Base-by-base conservation (phyloP, 352 stramenopile genomes). In the Bremia lactucae region DNA sequence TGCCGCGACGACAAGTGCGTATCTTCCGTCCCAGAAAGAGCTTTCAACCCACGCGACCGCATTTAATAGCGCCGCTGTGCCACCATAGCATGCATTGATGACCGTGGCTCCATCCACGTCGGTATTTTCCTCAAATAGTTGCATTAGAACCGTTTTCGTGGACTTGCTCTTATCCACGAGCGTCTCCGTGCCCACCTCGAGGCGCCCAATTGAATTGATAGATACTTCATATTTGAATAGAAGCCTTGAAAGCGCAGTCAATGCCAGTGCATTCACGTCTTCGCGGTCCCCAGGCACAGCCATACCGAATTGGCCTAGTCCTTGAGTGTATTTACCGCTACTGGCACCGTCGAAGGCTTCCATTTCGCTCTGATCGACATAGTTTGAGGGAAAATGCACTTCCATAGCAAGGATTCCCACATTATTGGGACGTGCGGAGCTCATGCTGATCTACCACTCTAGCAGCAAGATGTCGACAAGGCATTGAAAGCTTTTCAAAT, bases 61-160 rank as follows among this genome's bases (percentile, higher is more conserved):
- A 62, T 98, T 98, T n/a, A 98, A 69, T 18, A 99, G 66, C 20
- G 96, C 95, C 1, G 94, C 87, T 1, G 95, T 98, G 28, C 92
- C 95, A 20, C 96, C 96, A 61, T 98, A 99, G 70, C 95, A 98
- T 2, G 95, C 96, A 65, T 98, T 99, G 39, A 98, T 66, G 35
- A 89, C 82, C 0, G 91, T 97, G 10, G 94, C 94, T 36, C 96
- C 85, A 28, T 90, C 80, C 37, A 82, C 52, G 26, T 76, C 62
- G 14, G 52, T 52, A 51, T 84, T 87, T 36, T 68, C 66, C 35
- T 47, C 59, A 31, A 87, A 86, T 8, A 87, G 59, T 36, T 76
- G 60, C 72, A 85, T 86, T 35, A 87, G 76, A 46, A 81, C 72
- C 11, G 78, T 91, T 62, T 87, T 86, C 36, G 70, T 80, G 24